Evolutionary conservation across 129 eudicot species (phyloP).

Genomic region (Apium graveolens): DNA sequence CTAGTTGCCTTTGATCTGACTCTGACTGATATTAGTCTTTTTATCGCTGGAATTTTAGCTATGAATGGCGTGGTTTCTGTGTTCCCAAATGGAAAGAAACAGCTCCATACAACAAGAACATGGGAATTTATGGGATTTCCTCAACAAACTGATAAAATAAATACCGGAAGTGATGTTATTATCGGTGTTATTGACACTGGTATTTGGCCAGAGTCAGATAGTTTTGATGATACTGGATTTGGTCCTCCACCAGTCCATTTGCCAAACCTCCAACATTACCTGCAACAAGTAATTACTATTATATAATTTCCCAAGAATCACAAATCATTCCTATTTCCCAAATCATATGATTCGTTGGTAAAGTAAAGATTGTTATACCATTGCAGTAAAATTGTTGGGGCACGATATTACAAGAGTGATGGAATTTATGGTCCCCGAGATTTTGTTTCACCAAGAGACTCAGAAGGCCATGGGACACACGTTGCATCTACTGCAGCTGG

Average conservation of each 20-base stretch:
- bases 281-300: slow-evolving; percentile 37
- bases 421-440: not conserved
- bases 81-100: slow-evolving; percentile 26
- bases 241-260: slow-evolving; percentile 30
- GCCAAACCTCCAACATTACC: slow-evolving; percentile 32
- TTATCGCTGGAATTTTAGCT: slow-evolving; percentile 8
- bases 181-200: slow-evolving; percentile 37
- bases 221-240: slow-evolving; percentile 24
- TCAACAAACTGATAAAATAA: slow-evolving; percentile 11
- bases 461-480: slow-evolving; percentile 68
- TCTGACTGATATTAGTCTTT: not conserved
- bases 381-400: slow-evolving; percentile 64
- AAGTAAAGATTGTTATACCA: not conserved
- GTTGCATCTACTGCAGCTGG: slow-evolving; percentile 78
- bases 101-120: slow-evolving; percentile 45
- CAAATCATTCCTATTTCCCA: not conserved
- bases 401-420: slow-evolving; percentile 30
- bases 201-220: slow-evolving; percentile 31
- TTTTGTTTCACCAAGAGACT: slow-evolving; percentile 46
- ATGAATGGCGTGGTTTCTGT: slow-evolving; percentile 45
- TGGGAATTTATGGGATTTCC: slow-evolving; percentile 50
- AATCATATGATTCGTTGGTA: not conserved
- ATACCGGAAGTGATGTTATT: slow-evolving; percentile 27
- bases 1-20: not conserved
- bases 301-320: not conserved